phyloP scores from a whole-genome alignment of 257 asterid genomes.

The Solanum rostratum region DNA sequence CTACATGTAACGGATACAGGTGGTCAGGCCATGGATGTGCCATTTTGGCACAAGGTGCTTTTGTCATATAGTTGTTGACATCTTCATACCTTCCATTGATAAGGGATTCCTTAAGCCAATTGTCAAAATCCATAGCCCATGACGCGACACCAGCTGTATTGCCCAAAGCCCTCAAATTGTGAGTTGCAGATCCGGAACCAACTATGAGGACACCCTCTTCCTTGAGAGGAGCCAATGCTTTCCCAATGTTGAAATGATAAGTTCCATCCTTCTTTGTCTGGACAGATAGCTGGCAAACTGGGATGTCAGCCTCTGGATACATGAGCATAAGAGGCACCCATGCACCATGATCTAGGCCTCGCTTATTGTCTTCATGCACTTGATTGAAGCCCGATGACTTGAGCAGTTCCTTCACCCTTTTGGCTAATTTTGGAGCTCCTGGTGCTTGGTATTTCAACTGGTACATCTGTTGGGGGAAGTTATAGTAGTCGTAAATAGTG shows the following conservation, averaged over 20 bases:
- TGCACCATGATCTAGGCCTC: slow-evolving; percentile 85
- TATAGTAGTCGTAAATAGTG: slow-evolving; percentile 68
- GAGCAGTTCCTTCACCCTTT: slow-evolving; percentile 47
- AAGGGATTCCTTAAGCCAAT: slow-evolving; percentile 59
- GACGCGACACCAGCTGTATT: slow-evolving; percentile 23
- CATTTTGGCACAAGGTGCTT: slow-evolving; percentile 59
- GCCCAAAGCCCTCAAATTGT: slow-evolving; percentile 41
- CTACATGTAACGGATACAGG: slow-evolving; percentile 59
- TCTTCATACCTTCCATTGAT: slow-evolving; percentile 65
- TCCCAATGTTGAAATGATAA: slow-evolving; percentile 60
- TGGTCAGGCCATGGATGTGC: slow-evolving; percentile 74
- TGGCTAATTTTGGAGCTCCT: slow-evolving; percentile 68
- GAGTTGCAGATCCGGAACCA: slow-evolving; percentile 79
- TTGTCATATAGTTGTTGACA: slow-evolving; percentile 36
- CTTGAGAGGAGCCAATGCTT: slow-evolving; percentile 59
- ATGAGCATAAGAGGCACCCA: slow-evolving; percentile 89
- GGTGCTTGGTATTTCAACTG: slow-evolving; percentile 72
- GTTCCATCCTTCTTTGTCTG: slow-evolving; percentile 55
- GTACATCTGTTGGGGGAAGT: slow-evolving; percentile 57
- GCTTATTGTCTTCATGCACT: slow-evolving; percentile 45
- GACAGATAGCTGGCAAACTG: slow-evolving; percentile 74
- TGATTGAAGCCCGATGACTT: slow-evolving; percentile 35
- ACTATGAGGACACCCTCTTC: slow-evolving; percentile 63
- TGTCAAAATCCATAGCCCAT: slow-evolving; percentile 61
- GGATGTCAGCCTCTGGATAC: slow-evolving; percentile 78